A percentile compares a stretch with the other conserved stretches of the same genome.
Evolutionary conservation across 768 basidiomycete species (phyloP).

Genomic region (Podaxis mareebaensis): DNA sequence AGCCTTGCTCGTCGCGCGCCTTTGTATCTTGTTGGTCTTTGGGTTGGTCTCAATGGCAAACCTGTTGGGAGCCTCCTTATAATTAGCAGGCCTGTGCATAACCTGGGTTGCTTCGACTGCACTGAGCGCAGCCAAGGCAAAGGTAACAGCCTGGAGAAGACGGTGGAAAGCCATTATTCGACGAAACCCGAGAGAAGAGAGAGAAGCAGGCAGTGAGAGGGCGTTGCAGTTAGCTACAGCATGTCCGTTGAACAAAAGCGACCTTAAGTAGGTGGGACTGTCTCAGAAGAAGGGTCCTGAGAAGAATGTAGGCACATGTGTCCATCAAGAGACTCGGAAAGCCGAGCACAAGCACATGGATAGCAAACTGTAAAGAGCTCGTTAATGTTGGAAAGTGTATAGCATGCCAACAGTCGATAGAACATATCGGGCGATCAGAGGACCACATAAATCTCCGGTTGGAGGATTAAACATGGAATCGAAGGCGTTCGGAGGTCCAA

Average conservation of each 20-base stretch:
- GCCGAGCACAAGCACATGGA: neutral
- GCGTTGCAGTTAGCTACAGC: neutral
- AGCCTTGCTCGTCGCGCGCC: constrained; percentile 39
- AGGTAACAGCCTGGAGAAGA: constrained; percentile 27
- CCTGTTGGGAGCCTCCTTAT: constrained; percentile 39
- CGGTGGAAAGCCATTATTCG: constrained; percentile 19
- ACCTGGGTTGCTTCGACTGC: constrained; percentile 45
- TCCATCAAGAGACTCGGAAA: constrained; percentile 5
- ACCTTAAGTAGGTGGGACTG: constrained; percentile 2
- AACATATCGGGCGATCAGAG: neutral
- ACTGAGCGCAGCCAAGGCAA: constrained; percentile 25
- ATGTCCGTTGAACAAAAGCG: neutral
- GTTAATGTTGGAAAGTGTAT: neutral
- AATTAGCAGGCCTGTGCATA: constrained; percentile 53
- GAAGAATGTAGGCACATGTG: neutral
- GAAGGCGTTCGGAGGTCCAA: neutral
- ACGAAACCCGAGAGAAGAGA: neutral
- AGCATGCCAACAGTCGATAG: neutral
- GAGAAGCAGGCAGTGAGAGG: neutral
- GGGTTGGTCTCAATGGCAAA: constrained; percentile 35
- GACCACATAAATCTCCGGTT: constrained; percentile 11
- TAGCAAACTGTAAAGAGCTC: neutral
- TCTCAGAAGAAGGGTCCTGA: neutral
- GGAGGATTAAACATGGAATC: neutral
- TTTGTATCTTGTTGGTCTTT: constrained; percentile 40